phyloP scores from a whole-genome alignment of 1,139 yeast genomes.

The Pichia sp. region DNA sequence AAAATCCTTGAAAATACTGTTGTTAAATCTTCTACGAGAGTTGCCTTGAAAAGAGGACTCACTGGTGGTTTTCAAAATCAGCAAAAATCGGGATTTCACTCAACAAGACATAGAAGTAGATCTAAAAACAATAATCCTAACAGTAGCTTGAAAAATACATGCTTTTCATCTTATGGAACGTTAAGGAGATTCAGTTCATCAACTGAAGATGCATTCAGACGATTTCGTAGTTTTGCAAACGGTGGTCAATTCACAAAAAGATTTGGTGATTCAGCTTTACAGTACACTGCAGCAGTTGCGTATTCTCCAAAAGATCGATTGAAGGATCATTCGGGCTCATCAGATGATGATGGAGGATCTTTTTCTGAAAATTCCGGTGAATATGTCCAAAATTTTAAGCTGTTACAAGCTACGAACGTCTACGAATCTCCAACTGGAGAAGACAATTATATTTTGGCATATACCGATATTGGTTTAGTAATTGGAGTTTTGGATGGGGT shows the following conservation, averaged over 20 bases:
- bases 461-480: constrained; percentile 40
- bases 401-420: constrained; percentile 15
- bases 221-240: constrained; percentile 19
- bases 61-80: too few relatives aligned
- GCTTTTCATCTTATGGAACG: constrained; percentile 4
- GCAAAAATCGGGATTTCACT: constrained; percentile 4
- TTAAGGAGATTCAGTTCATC: constrained; percentile 8
- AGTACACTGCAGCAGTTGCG: constrained; percentile 57
- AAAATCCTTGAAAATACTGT: constrained; percentile 2
- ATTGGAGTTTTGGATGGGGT: constrained; percentile 97
- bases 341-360: constrained; percentile 5
- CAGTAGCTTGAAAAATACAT: neutral
- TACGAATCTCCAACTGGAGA: constrained; percentile 67
- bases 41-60: neutral
- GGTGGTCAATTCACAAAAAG: constrained; percentile 23
- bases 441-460: constrained; percentile 65
- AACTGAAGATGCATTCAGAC: constrained; percentile 18
- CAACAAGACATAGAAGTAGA: constrained; percentile 9
- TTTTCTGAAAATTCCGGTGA: constrained; percentile 11
- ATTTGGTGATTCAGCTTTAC: constrained; percentile 25
- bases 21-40: neutral
- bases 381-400: constrained; percentile 18
- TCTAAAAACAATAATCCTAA: constrained; percentile 1
- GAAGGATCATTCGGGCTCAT: constrained; percentile 11
- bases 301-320: constrained; percentile 62